These are phyloP conservation scores for Kazachstania taianensis DNA, from an alignment of 805 yeast species.

Conservation along the genomic window DNA sequence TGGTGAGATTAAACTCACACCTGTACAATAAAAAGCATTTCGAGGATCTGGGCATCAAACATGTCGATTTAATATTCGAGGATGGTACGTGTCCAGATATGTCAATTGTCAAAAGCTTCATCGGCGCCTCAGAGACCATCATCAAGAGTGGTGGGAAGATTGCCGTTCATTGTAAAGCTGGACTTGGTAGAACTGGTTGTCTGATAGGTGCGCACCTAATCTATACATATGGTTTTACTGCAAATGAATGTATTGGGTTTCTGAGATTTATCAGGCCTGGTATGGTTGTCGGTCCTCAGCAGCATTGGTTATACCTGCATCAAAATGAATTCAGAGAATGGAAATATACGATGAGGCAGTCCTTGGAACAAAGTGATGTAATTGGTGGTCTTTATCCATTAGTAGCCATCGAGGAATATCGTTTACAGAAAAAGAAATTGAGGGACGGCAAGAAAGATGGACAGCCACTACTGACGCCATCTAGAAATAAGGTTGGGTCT, in stretches of 20 bases:
- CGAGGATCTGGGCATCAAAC: constrained; percentile 72
- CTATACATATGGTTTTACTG: constrained; percentile 94
- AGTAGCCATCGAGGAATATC: constrained; percentile 51
- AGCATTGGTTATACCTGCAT: constrained; percentile 94
- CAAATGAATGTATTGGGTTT: constrained; percentile 91
- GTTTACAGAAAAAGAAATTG: constrained; percentile 36
- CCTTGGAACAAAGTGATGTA: constrained; percentile 51
- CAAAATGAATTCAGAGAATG: constrained; percentile 95
- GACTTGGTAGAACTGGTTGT: constrained; percentile 96
- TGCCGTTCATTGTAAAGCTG: constrained; percentile 99
- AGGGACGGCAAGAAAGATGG: constrained; percentile 25
- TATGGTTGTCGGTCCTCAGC: constrained; percentile 99
- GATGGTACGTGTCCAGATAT: constrained; percentile 97
- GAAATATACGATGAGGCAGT: constrained; percentile 83
- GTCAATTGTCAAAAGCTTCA: constrained; percentile 83
- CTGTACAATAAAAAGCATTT: constrained; percentile 80
- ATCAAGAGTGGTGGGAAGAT: constrained; percentile 81
- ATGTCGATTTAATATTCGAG: constrained; percentile 91
- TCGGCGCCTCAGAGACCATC: constrained; percentile 90
- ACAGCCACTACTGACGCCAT: constrained; percentile 20
- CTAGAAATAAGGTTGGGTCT: constrained; percentile 15
- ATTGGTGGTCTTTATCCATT: constrained; percentile 62
- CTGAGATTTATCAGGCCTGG: constrained; percentile 97
- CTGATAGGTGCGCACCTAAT: constrained; percentile 94
- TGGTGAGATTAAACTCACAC: constrained; percentile 86